phyloP scores from a whole-genome alignment of 176 grass and related monocot species.

The Carex kokanica region DNA sequence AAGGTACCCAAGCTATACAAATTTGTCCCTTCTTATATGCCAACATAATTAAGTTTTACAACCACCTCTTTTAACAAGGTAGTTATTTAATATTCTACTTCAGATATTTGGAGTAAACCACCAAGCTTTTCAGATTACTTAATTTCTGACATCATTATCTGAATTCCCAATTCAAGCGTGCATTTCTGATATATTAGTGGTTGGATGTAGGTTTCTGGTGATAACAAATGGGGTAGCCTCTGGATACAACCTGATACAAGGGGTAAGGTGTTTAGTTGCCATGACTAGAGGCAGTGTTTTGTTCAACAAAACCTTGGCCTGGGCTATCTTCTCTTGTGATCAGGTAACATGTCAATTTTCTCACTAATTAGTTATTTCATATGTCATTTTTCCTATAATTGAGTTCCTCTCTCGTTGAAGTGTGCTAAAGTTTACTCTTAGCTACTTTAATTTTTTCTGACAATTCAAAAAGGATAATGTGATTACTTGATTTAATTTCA shows the following conservation, averaged over 20 bases:
- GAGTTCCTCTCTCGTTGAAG: not conserved
- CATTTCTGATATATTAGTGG: not conserved
- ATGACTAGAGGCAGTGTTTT: slow-evolving; percentile 22
- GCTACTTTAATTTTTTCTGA: not conserved
- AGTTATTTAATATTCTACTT: not conserved
- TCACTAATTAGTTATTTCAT: not conserved
- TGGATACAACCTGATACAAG: slow-evolving; percentile 67
- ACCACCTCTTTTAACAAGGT: not conserved
- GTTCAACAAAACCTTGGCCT: slow-evolving; percentile 43
- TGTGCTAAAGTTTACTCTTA: not conserved
- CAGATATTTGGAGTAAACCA: not conserved
- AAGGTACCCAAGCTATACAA: not conserved
- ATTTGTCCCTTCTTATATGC: not conserved
- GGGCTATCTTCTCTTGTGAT: slow-evolving; percentile 68
- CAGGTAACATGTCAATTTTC: slow-evolving; percentile 44
- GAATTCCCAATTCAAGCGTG: not conserved
- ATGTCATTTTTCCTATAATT: not conserved
- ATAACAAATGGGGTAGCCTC: slow-evolving; percentile 34
- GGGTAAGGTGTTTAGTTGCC: slow-evolving; percentile 33
- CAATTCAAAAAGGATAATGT: not conserved
- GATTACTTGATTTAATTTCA: not conserved
- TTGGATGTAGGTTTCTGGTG: slow-evolving; percentile 50
- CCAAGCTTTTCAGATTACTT: not conserved
- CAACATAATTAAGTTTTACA: slow-evolving; percentile 8
- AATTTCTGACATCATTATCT: not conserved